These are phyloP conservation scores for Hypoxylon sp. DNA, from an alignment of 2,329 filamentous ascomycete genomes.

Conservation along the genomic window DNA sequence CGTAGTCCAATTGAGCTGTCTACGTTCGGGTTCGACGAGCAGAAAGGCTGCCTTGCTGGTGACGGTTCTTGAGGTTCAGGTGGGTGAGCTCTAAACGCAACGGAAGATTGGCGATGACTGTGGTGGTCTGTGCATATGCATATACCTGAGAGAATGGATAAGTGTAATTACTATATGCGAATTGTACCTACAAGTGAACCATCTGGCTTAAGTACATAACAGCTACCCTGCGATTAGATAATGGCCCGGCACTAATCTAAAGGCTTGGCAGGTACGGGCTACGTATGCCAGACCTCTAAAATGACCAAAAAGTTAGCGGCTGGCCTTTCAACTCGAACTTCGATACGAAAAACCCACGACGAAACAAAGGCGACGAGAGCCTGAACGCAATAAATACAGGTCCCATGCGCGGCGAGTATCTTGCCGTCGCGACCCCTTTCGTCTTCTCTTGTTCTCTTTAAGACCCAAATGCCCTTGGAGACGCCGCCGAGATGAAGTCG, in stretches of 20 bases:
- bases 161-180: not conserved
- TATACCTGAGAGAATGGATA: not conserved
- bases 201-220: too few species aligned
- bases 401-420: conserved; percentile 39
- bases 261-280: conserved; percentile 45
- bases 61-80: conserved; percentile 21
- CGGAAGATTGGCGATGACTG: conserved; percentile 7
- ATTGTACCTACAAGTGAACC: too few species aligned
- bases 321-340: conserved; percentile 13
- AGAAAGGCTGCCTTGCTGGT: conserved; percentile 9
- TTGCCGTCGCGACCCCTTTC: conserved; percentile 36
- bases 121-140: conserved; percentile 25
- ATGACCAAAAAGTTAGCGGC: conserved; percentile 9
- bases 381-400: conserved; percentile 7
- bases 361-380: not conserved
- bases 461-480: conserved; percentile 29
- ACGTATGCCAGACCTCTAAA: conserved; percentile 44
- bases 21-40: not conserved
- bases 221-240: too few species aligned
- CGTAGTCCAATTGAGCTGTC: conserved; percentile 50
- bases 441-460: conserved; percentile 30
- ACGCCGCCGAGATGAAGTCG: conserved; percentile 71
- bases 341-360: conserved; percentile 5
- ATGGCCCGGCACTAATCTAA: too few species aligned
- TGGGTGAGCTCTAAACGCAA: conserved; percentile 17